Conservation (phyloP, 2,329 filamentous ascomycete species). For the Sporothrix mexicana region DNA sequence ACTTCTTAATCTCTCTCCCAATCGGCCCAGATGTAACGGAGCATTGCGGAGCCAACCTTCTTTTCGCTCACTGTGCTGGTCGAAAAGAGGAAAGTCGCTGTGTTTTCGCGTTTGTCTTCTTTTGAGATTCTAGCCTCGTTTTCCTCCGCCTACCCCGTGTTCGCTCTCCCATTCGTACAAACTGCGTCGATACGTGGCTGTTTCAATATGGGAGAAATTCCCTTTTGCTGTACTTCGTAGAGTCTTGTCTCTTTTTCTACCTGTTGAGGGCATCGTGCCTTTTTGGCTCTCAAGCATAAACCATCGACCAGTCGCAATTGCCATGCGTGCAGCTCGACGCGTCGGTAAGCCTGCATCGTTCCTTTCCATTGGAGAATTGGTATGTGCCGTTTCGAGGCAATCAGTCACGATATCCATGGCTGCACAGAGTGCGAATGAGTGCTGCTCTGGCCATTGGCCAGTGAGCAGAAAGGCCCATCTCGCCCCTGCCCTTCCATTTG, state of each 20-base stretch:
- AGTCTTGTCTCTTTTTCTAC: background rate
- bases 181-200: background rate
- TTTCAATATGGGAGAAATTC: too few relatives aligned
- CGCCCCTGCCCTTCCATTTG: background rate
- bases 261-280: background rate
- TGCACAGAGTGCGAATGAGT: background rate
- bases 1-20: too few relatives aligned
- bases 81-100: background rate
- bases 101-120: background rate
- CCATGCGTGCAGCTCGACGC: background rate
- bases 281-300: background rate
- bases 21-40: constrained; percentile 12
- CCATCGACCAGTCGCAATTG: background rate
- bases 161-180: constrained; percentile 9
- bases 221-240: too few relatives aligned
- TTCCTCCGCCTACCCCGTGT: constrained; percentile 22
- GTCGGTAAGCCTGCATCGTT: background rate
- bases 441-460: constrained; percentile 1
- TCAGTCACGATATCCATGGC: constrained; percentile 10
- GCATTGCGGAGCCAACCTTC: constrained; percentile 22
- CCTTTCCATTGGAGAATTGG: constrained; percentile 5
- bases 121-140: background rate
- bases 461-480: background rate
- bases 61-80: constrained; percentile 1
- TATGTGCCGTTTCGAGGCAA: background rate